These are phyloP conservation scores for Gastrolobium bilobum DNA, from an alignment of 306 rosid genomes.

Conservation along the genomic window DNA sequence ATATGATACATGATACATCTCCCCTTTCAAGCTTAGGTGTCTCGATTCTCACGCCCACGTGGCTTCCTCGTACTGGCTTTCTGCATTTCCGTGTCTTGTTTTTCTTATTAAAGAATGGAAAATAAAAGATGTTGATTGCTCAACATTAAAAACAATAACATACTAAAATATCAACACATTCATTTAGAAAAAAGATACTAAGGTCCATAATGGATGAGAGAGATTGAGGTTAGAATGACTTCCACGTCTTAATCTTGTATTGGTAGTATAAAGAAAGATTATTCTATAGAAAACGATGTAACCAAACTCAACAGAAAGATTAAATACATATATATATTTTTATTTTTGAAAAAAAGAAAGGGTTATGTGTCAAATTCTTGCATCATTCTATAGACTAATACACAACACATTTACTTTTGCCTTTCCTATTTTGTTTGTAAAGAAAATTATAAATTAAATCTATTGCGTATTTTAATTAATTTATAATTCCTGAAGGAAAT, in stretches of 20 bases:
- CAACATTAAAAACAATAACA: background rate
- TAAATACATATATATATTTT: background rate
- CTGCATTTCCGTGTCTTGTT: slow-evolving; percentile 2
- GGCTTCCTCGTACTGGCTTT: slow-evolving; percentile 57
- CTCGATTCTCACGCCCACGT: slow-evolving; percentile 49
- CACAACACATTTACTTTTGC: slow-evolving; percentile 34
- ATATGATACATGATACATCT: no score
- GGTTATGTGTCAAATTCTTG: slow-evolving; percentile 44
- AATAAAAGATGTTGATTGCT: slow-evolving; percentile 21
- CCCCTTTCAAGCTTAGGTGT: slow-evolving; percentile 28
- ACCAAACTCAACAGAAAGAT: slow-evolving; percentile 43
- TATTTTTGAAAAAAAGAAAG: background rate
- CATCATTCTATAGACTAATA: slow-evolving; percentile 13
- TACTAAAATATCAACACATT: background rate
- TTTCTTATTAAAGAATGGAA: background rate
- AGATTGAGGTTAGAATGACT: slow-evolving; percentile 47
- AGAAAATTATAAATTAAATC: slow-evolving; percentile 7
- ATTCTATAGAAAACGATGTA: slow-evolving; percentile 40
- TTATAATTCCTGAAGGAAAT: slow-evolving; percentile 18
- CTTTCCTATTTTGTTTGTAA: slow-evolving; percentile 28
- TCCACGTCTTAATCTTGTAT: slow-evolving; percentile 54
- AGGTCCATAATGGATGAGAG: slow-evolving; percentile 53
- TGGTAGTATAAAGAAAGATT: slow-evolving; percentile 34
- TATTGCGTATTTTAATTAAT: slow-evolving; percentile 29
- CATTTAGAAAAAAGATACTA: slow-evolving; percentile 37